These are phyloP conservation scores for Helianthus annuus DNA, from an alignment of 129 eudicot genomes.

Conservation along the genomic window DNA sequence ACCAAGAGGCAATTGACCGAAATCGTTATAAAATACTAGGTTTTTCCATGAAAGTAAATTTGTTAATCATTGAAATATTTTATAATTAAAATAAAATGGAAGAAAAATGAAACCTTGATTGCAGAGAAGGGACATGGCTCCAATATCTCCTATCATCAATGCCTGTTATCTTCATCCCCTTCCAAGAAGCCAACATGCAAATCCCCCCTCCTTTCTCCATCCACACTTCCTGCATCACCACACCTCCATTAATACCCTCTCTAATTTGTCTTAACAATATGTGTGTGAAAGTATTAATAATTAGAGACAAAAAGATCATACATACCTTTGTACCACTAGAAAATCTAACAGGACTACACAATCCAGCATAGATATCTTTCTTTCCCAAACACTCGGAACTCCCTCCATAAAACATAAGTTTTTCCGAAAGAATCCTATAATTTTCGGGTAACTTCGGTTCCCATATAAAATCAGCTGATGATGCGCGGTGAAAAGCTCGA, in stretches of 20 bases:
- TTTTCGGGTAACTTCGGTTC: conserved; percentile 68
- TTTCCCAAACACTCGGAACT: conserved; percentile 21
- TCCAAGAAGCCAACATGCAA: conserved; percentile 70
- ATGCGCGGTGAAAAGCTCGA: conserved; percentile 49
- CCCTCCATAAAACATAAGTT: conserved; percentile 34
- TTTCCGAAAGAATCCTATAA: conserved; percentile 46
- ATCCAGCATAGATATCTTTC: conserved; percentile 56
- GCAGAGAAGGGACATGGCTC: conserved; percentile 56
- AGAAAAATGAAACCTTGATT: conserved; percentile 61
- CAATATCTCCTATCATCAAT: conserved; percentile 80
- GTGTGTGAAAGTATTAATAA: background rate
- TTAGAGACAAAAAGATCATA: background rate
- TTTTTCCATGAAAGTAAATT: background rate
- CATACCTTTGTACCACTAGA: conserved; percentile 60
- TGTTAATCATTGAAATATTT: background rate
- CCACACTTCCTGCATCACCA: conserved; percentile 63
- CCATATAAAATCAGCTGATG: conserved; percentile 75
- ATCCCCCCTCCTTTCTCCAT: conserved; percentile 70
- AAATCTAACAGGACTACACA: conserved; percentile 55
- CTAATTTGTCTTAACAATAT: no score
- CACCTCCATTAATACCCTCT: no score
- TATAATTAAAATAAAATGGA: background rate
- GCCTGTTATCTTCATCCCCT: conserved; percentile 79
- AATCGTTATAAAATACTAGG: background rate
- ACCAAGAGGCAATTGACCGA: background rate